phyloP scores from a whole-genome alignment of 805 yeast species.

The Maudiozyma barnettii region DNA sequence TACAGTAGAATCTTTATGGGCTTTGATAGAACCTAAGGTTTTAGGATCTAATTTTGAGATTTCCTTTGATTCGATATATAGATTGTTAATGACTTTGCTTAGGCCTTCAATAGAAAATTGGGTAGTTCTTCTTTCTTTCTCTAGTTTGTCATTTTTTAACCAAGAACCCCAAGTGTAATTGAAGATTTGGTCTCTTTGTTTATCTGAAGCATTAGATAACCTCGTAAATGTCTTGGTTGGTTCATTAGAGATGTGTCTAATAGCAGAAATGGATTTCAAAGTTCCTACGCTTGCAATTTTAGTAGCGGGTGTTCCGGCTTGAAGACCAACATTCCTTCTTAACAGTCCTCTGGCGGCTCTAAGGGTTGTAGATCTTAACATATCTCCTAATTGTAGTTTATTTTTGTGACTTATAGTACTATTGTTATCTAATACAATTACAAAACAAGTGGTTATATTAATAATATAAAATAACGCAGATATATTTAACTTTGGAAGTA shows the following conservation, averaged over 20 bases:
- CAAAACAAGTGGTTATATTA: neutral
- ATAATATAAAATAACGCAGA: no score
- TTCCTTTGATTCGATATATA: constrained; percentile 31
- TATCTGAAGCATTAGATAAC: constrained; percentile 52
- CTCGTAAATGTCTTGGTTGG: constrained; percentile 39
- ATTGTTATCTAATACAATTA: neutral
- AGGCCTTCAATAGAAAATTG: constrained; percentile 75
- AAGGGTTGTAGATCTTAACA: constrained; percentile 1
- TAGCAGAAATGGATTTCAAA: neutral
- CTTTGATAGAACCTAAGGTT: constrained; percentile 24
- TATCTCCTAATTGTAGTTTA: neutral
- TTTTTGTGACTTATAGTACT: neutral
- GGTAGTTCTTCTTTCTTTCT: constrained; percentile 70
- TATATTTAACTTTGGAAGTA: no score
- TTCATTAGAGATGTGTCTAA: constrained; percentile 25
- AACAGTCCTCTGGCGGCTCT: neutral
- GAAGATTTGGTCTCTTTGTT: constrained; percentile 63
- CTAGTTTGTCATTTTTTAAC: constrained; percentile 67
- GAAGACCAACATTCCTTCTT: neutral
- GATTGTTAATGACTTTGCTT: constrained; percentile 39
- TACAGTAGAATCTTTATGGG: constrained; percentile 33
- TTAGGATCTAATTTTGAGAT: constrained; percentile 17
- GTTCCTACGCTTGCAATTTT: neutral
- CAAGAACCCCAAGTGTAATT: constrained; percentile 94
- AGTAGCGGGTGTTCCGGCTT: neutral